phyloP scores from a whole-genome alignment of 2,329 filamentous ascomycete species.

The Phoma sp. region DNA sequence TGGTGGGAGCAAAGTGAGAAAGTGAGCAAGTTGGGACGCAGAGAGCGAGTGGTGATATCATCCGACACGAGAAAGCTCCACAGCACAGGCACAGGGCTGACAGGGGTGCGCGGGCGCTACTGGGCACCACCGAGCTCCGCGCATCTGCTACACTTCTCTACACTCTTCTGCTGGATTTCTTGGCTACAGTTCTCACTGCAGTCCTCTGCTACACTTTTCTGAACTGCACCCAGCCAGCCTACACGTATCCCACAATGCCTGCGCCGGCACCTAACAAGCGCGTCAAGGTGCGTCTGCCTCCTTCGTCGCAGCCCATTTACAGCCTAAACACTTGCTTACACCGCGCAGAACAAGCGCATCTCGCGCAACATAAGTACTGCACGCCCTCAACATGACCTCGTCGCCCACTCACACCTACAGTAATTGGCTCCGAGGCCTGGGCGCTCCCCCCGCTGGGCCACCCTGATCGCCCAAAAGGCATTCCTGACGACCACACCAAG shows the following conservation, averaged over 20 bases:
- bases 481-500: slow-evolving; percentile 92
- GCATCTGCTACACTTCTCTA: too few relatives aligned
- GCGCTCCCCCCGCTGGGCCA: slow-evolving; percentile 75
- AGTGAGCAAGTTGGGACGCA: slow-evolving; percentile 5
- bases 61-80: slow-evolving; percentile 22
- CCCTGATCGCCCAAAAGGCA: slow-evolving; percentile 64
- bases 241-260: slow-evolving; percentile 52
- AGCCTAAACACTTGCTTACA: not conserved
- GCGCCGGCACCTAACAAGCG: slow-evolving; percentile 62
- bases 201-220: not conserved
- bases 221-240: not conserved
- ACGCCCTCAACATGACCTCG: not conserved
- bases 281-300: slow-evolving; percentile 48
- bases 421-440: slow-evolving; percentile 59
- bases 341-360: slow-evolving; percentile 49
- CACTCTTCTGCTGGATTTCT: too few relatives aligned
- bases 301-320: not conserved
- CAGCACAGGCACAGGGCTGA: slow-evolving; percentile 24
- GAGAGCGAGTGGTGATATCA: slow-evolving; percentile 45
- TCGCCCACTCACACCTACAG: slow-evolving; percentile 39
- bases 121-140: slow-evolving; percentile 2
- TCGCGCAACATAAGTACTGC: slow-evolving; percentile 48
- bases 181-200: too few relatives aligned
- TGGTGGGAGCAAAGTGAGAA: slow-evolving; percentile 7
- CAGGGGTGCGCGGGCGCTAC: slow-evolving; percentile 23